Conservation (phyloP, 768 basidiomycete species). For the Mycena maculata region DNA sequence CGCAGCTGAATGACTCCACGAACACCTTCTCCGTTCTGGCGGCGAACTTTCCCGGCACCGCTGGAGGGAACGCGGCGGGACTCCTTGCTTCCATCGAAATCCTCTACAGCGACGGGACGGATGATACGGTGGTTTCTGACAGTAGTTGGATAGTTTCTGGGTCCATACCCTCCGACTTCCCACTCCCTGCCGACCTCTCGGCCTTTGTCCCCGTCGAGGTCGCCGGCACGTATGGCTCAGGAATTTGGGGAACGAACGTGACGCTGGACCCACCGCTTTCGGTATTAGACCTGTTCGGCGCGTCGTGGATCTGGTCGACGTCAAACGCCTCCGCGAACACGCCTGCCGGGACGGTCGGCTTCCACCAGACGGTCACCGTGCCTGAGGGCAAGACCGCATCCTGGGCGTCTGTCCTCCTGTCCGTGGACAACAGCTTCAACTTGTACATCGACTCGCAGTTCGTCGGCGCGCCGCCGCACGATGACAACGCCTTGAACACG, state of each 20-base stretch:
- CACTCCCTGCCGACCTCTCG: neutral
- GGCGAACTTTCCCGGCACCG: neutral
- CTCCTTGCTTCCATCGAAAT: constrained; percentile 5
- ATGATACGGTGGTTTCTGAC: constrained; percentile 6
- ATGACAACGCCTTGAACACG: too few species aligned
- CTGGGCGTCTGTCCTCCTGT: too few species aligned
- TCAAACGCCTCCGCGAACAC: too few species aligned
- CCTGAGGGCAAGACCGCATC: too few species aligned
- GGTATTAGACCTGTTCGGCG: too few species aligned
- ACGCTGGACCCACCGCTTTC: neutral
- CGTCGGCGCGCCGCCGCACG: too few species aligned
- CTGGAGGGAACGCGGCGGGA: neutral
- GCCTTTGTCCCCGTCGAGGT: neutral
- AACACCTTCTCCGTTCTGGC: constrained; percentile 13
- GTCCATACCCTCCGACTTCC: neutral
- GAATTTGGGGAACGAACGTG: neutral
- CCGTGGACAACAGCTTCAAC: too few species aligned
- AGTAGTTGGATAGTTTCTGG: neutral
- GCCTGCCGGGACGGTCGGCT: too few species aligned
- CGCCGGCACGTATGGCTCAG: neutral
- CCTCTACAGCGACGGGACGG: neutral
- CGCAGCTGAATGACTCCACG: constrained; percentile 1
- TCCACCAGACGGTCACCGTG: too few species aligned
- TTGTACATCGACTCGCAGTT: too few species aligned
- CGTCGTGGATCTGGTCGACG: too few species aligned